phyloP scores from a whole-genome alignment of 345 rosid species.

The Hirschfeldia incana region DNA sequence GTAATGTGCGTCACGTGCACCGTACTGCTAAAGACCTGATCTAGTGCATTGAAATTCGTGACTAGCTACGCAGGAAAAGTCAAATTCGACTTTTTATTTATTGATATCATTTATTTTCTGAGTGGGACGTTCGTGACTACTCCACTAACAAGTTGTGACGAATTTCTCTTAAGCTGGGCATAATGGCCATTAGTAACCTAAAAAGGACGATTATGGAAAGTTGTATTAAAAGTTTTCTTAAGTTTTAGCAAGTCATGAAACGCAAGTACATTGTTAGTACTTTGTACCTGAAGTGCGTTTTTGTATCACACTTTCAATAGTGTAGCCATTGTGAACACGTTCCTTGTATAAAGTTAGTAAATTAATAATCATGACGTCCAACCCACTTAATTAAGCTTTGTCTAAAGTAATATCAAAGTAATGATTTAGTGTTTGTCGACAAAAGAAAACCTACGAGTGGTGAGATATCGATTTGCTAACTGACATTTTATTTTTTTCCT shows the following conservation, averaged over 20 bases:
- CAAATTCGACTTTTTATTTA: background rate
- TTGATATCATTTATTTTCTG: background rate
- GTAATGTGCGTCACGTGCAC: conserved; percentile 28
- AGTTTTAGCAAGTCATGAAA: conserved; percentile 13
- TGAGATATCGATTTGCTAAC: background rate
- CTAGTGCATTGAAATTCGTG: conserved; percentile 13
- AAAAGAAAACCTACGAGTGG: background rate
- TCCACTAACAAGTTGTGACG: conserved; percentile 1
- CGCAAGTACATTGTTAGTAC: conserved; percentile 28
- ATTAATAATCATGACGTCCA: background rate
- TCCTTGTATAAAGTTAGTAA: background rate
- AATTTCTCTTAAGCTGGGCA: background rate
- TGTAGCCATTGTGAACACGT: background rate
- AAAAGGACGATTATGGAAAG: conserved; percentile 2
- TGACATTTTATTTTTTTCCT: background rate
- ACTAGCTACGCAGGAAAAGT: background rate
- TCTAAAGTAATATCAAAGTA: background rate
- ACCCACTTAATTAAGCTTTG: conserved; percentile 12
- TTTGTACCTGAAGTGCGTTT: conserved; percentile 9
- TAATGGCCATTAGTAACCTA: background rate
- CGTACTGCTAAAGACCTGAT: background rate
- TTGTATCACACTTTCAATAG: conserved; percentile 7
- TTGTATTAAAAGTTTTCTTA: background rate
- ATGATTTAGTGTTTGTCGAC: background rate
- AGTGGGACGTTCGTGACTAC: conserved; percentile 18